phyloP scores from a whole-genome alignment of 768 basidiomycete genomes.

The Podaxis mareebaensis region DNA sequence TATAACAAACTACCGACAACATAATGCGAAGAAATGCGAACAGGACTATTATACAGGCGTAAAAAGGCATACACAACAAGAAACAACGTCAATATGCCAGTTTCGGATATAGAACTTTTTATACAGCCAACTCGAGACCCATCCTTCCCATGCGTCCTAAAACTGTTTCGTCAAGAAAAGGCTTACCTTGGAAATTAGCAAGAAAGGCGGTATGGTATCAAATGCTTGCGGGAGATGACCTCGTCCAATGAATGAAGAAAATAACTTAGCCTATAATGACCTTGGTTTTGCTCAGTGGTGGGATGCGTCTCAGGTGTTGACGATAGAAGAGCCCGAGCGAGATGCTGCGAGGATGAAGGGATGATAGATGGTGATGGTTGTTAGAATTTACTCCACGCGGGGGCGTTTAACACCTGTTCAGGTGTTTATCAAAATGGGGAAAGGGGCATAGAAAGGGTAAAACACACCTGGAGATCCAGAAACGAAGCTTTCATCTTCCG shows the following conservation, averaged over 20 bases:
- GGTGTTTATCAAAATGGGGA: not conserved
- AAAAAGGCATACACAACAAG: not conserved
- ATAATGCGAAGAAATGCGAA: not conserved
- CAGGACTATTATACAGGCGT: not conserved
- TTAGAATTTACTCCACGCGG: slow-evolving; percentile 35
- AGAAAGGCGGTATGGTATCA: not conserved
- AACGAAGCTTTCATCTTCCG: slow-evolving; percentile 30
- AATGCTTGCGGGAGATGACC: not conserved
- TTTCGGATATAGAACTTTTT: not conserved
- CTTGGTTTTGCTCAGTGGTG: not conserved
- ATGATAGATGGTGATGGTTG: not conserved
- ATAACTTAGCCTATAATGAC: slow-evolving; percentile 27
- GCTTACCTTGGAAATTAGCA: slow-evolving; percentile 12
- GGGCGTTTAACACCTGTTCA: slow-evolving; percentile 44
- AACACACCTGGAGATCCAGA: slow-evolving; percentile 47
- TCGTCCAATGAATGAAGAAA: not conserved
- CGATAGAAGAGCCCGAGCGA: not conserved
- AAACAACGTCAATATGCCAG: not conserved
- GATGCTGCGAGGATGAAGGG: not conserved
- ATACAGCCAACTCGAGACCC: not conserved
- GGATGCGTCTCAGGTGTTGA: no score
- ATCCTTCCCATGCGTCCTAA: not conserved
- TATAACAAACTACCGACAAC: not conserved
- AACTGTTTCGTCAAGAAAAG: not conserved
- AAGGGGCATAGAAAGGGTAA: not conserved